These are phyloP conservation scores for Neurospora intermedia DNA, from an alignment of 495 filamentous ascomycete genomes.

Conservation along the genomic window DNA sequence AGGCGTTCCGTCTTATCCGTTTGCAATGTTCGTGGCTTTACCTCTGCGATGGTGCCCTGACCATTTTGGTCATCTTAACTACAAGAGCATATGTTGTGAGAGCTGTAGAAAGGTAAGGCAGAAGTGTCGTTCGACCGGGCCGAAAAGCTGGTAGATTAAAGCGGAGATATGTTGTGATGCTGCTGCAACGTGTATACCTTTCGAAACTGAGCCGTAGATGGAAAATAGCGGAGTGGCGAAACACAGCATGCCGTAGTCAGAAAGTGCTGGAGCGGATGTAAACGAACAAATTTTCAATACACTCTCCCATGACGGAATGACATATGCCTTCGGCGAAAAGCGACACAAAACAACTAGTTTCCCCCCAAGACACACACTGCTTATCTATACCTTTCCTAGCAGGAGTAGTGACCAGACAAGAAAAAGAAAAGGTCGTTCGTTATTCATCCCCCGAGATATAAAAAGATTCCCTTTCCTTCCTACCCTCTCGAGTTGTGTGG, in stretches of 20 bases:
- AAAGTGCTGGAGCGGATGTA: neutral
- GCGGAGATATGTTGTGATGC: neutral
- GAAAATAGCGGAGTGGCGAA: neutral
- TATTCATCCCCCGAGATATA: constrained; percentile 20
- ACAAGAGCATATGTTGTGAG: neutral
- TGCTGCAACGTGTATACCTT: neutral
- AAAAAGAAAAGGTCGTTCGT: constrained; percentile 16
- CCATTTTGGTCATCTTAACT: neutral
- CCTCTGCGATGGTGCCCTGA: neutral
- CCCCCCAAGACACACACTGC: constrained; percentile 6
- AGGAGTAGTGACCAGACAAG: constrained; percentile 14
- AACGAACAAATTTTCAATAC: neutral
- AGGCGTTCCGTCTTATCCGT: neutral
- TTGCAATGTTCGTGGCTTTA: neutral
- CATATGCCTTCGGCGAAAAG: constrained; percentile 3
- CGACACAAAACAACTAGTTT: constrained; percentile 11
- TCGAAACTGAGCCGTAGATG: neutral
- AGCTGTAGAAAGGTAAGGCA: neutral
- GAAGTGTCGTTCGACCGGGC: neutral
- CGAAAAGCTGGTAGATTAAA: neutral
- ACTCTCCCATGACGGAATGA: neutral
- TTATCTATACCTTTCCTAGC: constrained; percentile 23
- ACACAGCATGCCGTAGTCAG: neutral
- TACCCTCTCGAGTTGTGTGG: neutral
- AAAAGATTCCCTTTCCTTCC: constrained; percentile 7